Percentiles rank a stretch among this genome's conserved stretches.
phyloP scores from a whole-genome alignment of 2,329 filamentous ascomycete genomes.

The Monosporascus cannonballus region DNA sequence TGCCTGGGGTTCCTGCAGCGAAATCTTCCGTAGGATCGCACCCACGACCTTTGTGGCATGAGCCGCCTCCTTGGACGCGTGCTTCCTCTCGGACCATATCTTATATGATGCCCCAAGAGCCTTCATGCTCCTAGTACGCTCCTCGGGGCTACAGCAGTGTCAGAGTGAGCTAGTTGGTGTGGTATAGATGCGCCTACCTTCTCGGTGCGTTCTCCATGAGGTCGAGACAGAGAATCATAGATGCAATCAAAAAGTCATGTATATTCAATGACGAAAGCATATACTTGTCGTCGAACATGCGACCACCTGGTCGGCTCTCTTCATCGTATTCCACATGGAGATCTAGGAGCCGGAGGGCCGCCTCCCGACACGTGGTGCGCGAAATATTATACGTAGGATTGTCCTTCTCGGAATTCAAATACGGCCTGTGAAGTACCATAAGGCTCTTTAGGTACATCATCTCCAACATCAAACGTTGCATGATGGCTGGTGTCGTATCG shows the following conservation, averaged over 20 bases:
- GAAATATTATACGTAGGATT: slow-evolving; percentile 33
- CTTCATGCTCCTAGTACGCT: slow-evolving; percentile 28
- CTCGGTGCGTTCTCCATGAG: slow-evolving; percentile 33
- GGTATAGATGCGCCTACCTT: slow-evolving; percentile 22
- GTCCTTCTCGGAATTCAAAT: slow-evolving; percentile 33
- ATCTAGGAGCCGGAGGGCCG: slow-evolving; percentile 37
- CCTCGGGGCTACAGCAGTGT: slow-evolving; percentile 16
- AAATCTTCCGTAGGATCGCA: slow-evolving; percentile 35
- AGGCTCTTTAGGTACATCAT: slow-evolving; percentile 42
- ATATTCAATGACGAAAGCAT: slow-evolving; percentile 47
- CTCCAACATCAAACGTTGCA: slow-evolving; percentile 43
- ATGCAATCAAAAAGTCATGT: slow-evolving; percentile 53
- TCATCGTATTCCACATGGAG: slow-evolving; percentile 42
- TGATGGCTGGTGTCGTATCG: slow-evolving; percentile 38
- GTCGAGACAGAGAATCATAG: slow-evolving; percentile 53
- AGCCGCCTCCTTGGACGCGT: slow-evolving; percentile 33
- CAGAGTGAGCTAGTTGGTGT: slow-evolving; percentile 3
- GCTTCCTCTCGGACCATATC: slow-evolving; percentile 36
- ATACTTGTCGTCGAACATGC: slow-evolving; percentile 45
- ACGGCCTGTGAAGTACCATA: slow-evolving; percentile 45
- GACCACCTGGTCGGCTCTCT: slow-evolving; percentile 41
- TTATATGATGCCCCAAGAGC: slow-evolving; percentile 34
- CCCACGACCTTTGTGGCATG: slow-evolving; percentile 37
- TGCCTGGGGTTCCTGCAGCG: slow-evolving; percentile 19
- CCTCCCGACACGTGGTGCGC: slow-evolving; percentile 34